Base-by-base conservation (phyloP, 2,329 filamentous ascomycete genomes). In the Juglanconis juglandina region DNA sequence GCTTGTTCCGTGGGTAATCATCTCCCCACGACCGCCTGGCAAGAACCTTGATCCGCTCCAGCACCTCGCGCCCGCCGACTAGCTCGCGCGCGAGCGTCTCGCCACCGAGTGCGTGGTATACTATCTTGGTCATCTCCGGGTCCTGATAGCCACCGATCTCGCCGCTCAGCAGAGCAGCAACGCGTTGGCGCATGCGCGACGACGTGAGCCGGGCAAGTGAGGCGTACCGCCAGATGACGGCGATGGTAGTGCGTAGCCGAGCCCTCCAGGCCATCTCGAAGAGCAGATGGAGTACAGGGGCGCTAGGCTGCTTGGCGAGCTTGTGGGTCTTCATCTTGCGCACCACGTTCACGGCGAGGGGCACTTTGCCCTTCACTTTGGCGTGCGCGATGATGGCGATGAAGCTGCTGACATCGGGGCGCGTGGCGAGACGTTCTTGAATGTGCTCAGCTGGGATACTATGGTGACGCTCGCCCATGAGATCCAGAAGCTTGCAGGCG, bases 221-320 rank as follows among this genome's bases (percentile, higher is more conserved):
- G 41, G 72, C 73, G 59, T 70, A 73, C 42, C 69, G 69, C 71
- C 71, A 77, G 39, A 75, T 52, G 56, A 71, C 63, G 56, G 67
- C 68, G 59, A 72, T 58, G 35, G 68, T 59, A 52, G 72, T 70
- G 10, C 72, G 69, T 24, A 73, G 69, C 44, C 69, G 70, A 3
- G 70, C 63, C 17, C 57, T 62, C 63, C 74, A 69, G 13, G 75
- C 73, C 32, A 79, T 67, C 6, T 67, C 62, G 60, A 78, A 74
- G 51, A 82, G 72, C 11, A 70, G 63, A 41, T 71, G 63, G 65
- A 76, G 79, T 0, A 74, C 75, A 13, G 67, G 48, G 5, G 64
- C 55, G 60, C 76, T 68, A 10, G 71, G 70, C 33, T 50, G 53
- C 5, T 51, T 48, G 7, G 30, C 7, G n/a, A 9, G 5, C 17